Evolutionary conservation across 805 yeast genomes (phyloP).

Genomic region (Ogataea henricii): DNA sequence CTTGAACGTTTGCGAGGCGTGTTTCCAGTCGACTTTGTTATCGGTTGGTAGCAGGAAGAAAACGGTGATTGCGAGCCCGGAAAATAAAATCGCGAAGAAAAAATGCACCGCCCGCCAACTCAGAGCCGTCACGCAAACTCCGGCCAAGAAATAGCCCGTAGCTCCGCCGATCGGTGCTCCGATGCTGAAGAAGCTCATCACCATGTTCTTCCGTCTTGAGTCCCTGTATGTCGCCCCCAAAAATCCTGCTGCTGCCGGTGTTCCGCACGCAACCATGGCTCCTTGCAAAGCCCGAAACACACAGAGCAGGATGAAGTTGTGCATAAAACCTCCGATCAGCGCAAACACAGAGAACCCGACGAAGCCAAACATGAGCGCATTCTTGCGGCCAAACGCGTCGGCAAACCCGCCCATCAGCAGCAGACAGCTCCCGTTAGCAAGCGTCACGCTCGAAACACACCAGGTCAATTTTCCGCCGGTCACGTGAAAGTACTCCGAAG

Average conservation of each 20-base stretch:
- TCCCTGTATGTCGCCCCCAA: slow-evolving; percentile 44
- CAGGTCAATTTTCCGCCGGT: slow-evolving; percentile 46
- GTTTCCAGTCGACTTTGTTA: slow-evolving; percentile 28
- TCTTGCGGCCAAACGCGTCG: slow-evolving; percentile 48
- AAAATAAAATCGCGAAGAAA: slow-evolving; percentile 42
- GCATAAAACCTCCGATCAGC: slow-evolving; percentile 41
- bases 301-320: slow-evolving; percentile 39
- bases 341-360: slow-evolving; percentile 34
- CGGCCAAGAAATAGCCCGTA: slow-evolving; percentile 45
- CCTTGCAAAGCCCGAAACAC: slow-evolving; percentile 49
- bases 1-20: slow-evolving; percentile 28
- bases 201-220: slow-evolving; percentile 43
- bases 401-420: slow-evolving; percentile 49
- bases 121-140: slow-evolving; percentile 41
- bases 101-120: slow-evolving; percentile 46
- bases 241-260: slow-evolving; percentile 51
- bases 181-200: slow-evolving; percentile 43
- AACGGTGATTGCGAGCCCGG: slow-evolving; percentile 24
- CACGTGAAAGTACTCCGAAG: slow-evolving; percentile 38
- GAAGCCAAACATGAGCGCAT: slow-evolving; percentile 39
- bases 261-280: slow-evolving; percentile 43
- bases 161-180: slow-evolving; percentile 54
- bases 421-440: slow-evolving; percentile 46
- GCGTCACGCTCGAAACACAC: slow-evolving; percentile 42
- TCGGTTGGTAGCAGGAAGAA: slow-evolving; percentile 41